Base-by-base conservation (phyloP, 1,284 basidiomycete species). In the Trichosporon sp. region DNA sequence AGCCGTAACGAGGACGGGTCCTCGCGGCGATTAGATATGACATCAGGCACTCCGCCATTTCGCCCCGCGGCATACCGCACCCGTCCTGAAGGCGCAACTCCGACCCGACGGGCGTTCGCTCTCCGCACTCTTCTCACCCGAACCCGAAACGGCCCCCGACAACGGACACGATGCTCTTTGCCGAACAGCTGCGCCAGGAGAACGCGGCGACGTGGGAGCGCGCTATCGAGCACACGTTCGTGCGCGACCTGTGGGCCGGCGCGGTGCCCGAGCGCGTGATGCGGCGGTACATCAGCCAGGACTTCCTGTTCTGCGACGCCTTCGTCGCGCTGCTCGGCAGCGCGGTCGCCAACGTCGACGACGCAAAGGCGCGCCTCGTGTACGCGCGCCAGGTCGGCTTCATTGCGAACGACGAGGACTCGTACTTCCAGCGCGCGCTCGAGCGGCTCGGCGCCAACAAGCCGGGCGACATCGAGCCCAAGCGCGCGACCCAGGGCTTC, bases 311-410 rank as follows among this genome's bases (percentile, higher is more conserved):
- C 51, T 56, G 62, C 56, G 72, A 72, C 64, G 67, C 68, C 58
- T 72, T 72, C 29, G 65, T 72, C 27, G 69, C 72, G 21, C 69
- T 72, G 13, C 58, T 72, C n/a, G 72, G 72, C 51, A 64, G 53
- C 9, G 72, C 72, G 2, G 67, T 72, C 8, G 29, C 58, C 18
- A 56, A 67, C 51, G 25, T 35, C 35, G 72, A 72, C 72, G 23
- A 35, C n/a, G 47, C 69, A 3, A 7, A 29, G 2, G 65, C 69
- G 6, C 72, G 72, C 21, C 63, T 72, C 38, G 9, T 6, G 1
- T 53, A 67, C 23, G 69, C 67, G 15, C 69, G 69, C 9, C 72
- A 72, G 67, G 64, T 70, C 1, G 72, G 72, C 21, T 35, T 72
- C 12, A 21, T 72, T 21, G 65, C 72, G 0, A 70, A 31, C 53